phyloP scores from a whole-genome alignment of 768 basidiomycete species.

The Gloeopeniophorella convolvens region DNA sequence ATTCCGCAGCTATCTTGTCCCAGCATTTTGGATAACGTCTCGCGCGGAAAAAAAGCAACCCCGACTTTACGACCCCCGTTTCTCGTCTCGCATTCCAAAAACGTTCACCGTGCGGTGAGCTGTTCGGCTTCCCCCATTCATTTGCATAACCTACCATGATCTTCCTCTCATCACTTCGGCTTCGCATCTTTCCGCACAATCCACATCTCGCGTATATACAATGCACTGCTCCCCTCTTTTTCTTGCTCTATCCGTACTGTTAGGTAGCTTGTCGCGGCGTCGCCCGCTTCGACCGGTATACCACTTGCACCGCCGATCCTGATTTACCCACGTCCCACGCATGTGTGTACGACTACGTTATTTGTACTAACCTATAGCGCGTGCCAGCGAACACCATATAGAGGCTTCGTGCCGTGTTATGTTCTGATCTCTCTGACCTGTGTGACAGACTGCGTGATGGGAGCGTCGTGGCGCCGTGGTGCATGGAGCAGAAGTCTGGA shows the following conservation, averaged over 20 bases:
- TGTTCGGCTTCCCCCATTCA: conserved; percentile 5
- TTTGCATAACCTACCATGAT: conserved; percentile 19
- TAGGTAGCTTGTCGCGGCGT: conserved; percentile 2
- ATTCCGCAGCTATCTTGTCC: background rate
- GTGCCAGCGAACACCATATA: conserved; percentile 17
- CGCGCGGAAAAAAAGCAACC: conserved; percentile 13
- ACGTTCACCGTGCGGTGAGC: conserved; percentile 5
- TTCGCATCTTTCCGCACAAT: conserved; percentile 11
- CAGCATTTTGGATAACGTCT: conserved; percentile 4
- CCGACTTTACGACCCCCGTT: background rate
- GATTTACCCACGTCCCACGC: conserved; percentile 7
- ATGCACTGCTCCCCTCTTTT: conserved; percentile 16
- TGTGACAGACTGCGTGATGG: background rate
- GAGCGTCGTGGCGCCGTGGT: no score
- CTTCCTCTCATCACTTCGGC: conserved; percentile 4
- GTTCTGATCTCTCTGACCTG: background rate
- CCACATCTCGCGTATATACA: conserved; percentile 22
- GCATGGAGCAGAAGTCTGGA: no score
- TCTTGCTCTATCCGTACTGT: conserved; percentile 14
- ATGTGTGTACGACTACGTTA: conserved; percentile 21
- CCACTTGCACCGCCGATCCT: background rate
- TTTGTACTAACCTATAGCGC: conserved; percentile 21
- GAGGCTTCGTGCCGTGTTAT: conserved; percentile 1
- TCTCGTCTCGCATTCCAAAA: background rate
- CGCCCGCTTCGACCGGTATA: conserved; percentile 2